Conservation (phyloP, 768 basidiomycete genomes). For the Amanita pallidorosea region DNA sequence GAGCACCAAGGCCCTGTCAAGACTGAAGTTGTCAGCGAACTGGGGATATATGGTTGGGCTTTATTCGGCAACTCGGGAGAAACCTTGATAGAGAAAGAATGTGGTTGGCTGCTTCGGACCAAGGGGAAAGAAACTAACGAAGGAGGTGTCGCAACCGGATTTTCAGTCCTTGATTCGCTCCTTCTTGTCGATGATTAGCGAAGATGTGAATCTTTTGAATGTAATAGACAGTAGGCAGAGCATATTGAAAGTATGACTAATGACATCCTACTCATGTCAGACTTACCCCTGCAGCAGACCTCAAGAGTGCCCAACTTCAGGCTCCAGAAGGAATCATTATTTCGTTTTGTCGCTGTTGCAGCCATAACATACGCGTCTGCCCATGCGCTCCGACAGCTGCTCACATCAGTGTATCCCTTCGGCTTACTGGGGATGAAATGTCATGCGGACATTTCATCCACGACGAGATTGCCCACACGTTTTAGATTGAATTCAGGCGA, state of each 20-base stretch:
- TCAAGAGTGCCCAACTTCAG: not conserved
- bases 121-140: conserved; percentile 89
- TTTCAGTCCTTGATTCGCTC: conserved; percentile 64
- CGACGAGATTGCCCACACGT: conserved; percentile 27
- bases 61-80: conserved; percentile 48
- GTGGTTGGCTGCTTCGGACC: conserved; percentile 80
- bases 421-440: not conserved
- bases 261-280: not conserved
- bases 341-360: conserved; percentile 5
- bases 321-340: conserved; percentile 5
- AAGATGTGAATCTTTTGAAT: too few species aligned
- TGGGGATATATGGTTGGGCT: conserved; percentile 88
- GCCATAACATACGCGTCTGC: conserved; percentile 9
- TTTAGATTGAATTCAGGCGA: conserved; percentile 58
- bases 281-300: not conserved
- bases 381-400: conserved; percentile 4
- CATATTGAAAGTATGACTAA: not conserved
- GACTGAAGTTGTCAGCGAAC: conserved; percentile 73
- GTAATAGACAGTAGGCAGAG: too few species aligned
- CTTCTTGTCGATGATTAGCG: conserved; percentile 37
- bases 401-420: not conserved
- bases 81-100: conserved; percentile 47
- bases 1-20: conserved; percentile 30
- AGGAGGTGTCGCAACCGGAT: conserved; percentile 82
- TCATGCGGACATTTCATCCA: conserved; percentile 7